These are phyloP conservation scores for Torrubiellomyces zombiae DNA, from an alignment of 2,329 filamentous ascomycete species.

Conservation along the genomic window DNA sequence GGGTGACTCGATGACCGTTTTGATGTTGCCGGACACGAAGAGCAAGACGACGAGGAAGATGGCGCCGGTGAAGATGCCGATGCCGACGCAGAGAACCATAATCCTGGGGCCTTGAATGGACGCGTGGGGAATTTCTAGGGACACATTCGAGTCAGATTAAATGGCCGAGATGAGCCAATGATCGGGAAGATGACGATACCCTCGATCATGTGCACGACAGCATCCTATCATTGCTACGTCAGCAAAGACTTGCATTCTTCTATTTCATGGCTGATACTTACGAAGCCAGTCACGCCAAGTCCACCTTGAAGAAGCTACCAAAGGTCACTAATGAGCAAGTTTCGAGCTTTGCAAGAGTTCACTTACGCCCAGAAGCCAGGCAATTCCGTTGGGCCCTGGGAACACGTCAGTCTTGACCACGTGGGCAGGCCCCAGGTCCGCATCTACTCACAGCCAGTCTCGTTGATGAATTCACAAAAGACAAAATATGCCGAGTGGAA, in stretches of 20 bases:
- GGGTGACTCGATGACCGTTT: conserved; percentile 34
- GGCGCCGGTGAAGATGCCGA: conserved; percentile 45
- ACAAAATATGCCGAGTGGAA: conserved; percentile 24
- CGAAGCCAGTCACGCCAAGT: conserved; percentile 16
- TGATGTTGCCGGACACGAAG: conserved; percentile 43
- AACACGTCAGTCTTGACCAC: conserved; percentile 1
- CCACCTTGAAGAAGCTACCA: conserved; percentile 14
- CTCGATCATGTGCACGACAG: conserved; percentile 19
- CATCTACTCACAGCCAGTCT: conserved; percentile 11
- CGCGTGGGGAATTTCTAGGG: conserved; percentile 14
- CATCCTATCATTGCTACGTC: conserved; percentile 7
- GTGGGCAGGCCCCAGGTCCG: not conserved
- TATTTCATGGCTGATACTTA: conserved; percentile 3
- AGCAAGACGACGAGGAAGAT: conserved; percentile 46
- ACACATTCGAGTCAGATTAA: too few relatives aligned
- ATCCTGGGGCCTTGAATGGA: conserved; percentile 15
- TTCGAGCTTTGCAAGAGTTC: too few relatives aligned
- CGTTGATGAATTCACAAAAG: conserved; percentile 15
- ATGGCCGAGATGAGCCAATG: too few relatives aligned
- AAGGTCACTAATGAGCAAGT: not conserved
- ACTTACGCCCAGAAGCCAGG: conserved; percentile 15
- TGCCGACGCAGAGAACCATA: conserved; percentile 39
- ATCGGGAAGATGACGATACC: conserved; percentile 2
- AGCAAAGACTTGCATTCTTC: not conserved
- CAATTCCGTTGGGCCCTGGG: conserved; percentile 15